A percentile compares a stretch with the other conserved stretches of the same genome.
These are phyloP conservation scores for Lactarius quietus DNA, from an alignment of 768 basidiomycete genomes.

Conservation along the genomic window DNA sequence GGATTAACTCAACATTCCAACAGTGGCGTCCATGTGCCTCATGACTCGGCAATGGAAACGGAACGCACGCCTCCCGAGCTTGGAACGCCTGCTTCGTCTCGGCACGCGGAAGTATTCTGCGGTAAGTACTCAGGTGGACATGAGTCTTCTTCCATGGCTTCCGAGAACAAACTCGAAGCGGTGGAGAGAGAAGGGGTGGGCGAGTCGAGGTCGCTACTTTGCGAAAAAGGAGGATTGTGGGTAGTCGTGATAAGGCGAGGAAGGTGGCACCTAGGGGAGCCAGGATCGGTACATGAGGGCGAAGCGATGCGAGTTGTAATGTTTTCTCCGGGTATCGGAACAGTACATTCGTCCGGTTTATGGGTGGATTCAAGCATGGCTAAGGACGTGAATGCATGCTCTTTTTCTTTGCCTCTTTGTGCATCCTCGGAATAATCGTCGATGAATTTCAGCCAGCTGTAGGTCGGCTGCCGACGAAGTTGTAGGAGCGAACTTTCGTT, in stretches of 20 bases:
- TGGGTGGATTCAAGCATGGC: background rate
- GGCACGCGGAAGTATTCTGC: background rate
- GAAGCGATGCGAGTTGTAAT: background rate
- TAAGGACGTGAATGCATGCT: background rate
- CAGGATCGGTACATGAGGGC: background rate
- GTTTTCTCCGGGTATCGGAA: background rate
- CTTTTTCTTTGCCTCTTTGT: background rate
- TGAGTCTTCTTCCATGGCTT: background rate
- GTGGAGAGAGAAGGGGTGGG: background rate
- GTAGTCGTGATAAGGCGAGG: background rate
- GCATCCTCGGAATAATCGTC: background rate
- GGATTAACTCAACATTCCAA: background rate
- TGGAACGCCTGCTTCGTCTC: background rate
- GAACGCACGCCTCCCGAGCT: background rate
- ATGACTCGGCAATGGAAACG: background rate
- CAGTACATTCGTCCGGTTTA: background rate
- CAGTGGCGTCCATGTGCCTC: background rate
- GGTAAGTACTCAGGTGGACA: background rate
- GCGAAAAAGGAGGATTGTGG: background rate
- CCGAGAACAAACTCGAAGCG: background rate
- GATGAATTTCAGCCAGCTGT: background rate
- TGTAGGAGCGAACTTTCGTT: background rate
- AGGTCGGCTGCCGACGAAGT: background rate
- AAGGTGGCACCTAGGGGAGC: background rate
- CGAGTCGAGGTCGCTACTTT: background rate